phyloP scores from a whole-genome alignment of 2,329 filamentous ascomycete genomes.

The Cladosporium cucumerinum region DNA sequence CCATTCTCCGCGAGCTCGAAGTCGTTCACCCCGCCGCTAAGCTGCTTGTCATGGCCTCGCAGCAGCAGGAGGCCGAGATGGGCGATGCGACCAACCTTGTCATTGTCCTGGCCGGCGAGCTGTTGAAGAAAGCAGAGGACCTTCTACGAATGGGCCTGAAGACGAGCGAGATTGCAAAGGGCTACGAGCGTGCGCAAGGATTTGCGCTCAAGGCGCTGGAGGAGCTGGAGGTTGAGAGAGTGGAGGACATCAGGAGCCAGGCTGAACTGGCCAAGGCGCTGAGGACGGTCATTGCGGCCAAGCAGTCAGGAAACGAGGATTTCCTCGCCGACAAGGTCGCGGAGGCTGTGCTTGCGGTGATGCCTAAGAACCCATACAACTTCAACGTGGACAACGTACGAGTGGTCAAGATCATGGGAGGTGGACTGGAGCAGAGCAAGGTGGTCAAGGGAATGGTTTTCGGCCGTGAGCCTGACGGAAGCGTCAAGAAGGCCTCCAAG shows the following conservation, averaged over 20 bases:
- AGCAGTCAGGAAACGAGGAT: conserved; percentile 92
- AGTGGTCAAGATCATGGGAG: conserved; percentile 99
- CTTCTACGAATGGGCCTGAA: conserved; percentile 94
- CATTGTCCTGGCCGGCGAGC: conserved; percentile 89
- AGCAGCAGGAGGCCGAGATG: conserved; percentile 99
- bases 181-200: conserved; percentile 91
- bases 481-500: conserved; percentile 81
- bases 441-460: conserved; percentile 99
- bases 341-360: conserved; percentile 76
- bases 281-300: conserved; percentile 90
- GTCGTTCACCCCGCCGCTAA: conserved; percentile 98
- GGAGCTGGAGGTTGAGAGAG: conserved; percentile 79
- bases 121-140: conserved; percentile 96
- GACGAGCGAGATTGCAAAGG: conserved; percentile 93
- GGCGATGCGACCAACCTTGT: conserved; percentile 97
- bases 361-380: conserved; percentile 91
- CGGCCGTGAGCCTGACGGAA: conserved; percentile 86
- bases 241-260: conserved; percentile 76
- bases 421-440: conserved; percentile 86
- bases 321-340: conserved; percentile 82
- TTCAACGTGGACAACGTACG: conserved; percentile 99
- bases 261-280: conserved; percentile 91
- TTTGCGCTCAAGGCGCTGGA: conserved; percentile 83
- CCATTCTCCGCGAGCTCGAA: conserved; percentile 94
- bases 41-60: conserved; percentile 95